Percentiles rank a stretch among this genome's conserved stretches.
Evolutionary conservation across 2,329 filamentous ascomycete species (phyloP).

Genomic region (Xylariaceae sp.): DNA sequence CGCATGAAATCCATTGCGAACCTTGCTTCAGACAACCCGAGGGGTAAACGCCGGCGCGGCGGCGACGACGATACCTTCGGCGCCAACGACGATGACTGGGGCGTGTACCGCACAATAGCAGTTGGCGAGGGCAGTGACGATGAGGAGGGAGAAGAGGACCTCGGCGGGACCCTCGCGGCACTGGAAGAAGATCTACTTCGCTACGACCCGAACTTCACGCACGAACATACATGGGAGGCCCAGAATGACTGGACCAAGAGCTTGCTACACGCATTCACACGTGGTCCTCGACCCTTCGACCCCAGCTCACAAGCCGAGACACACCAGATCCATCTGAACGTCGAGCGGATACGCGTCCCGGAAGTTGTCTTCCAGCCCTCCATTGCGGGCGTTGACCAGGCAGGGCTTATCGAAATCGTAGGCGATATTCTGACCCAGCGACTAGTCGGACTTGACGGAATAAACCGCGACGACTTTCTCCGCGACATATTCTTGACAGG

Average conservation of each 20-base stretch:
- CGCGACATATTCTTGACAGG: slow-evolving; percentile 90
- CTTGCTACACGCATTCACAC: slow-evolving; percentile 81
- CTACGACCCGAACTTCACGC: slow-evolving; percentile 83
- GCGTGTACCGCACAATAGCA: slow-evolving; percentile 88
- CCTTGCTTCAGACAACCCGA: slow-evolving; percentile 81
- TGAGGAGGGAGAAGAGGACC: slow-evolving; percentile 83
- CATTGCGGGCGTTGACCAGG: slow-evolving; percentile 89
- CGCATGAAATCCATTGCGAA: slow-evolving; percentile 98
- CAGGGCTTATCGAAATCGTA: slow-evolving; percentile 86
- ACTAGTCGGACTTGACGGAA: slow-evolving; percentile 48
- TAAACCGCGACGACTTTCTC: slow-evolving; percentile 62
- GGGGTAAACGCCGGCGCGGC: slow-evolving; percentile 77
- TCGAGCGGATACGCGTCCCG: slow-evolving; percentile 89
- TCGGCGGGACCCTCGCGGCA: slow-evolving; percentile 63
- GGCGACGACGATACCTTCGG: slow-evolving; percentile 95
- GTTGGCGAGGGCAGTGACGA: slow-evolving; percentile 73
- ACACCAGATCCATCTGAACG: slow-evolving; percentile 90
- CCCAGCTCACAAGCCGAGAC: slow-evolving; percentile 70
- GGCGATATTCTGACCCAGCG: slow-evolving; percentile 85
- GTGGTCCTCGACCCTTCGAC: slow-evolving; percentile 83
- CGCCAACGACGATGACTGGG: slow-evolving; percentile 96
- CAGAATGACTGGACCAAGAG: slow-evolving; percentile 94
- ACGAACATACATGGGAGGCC: slow-evolving; percentile 86
- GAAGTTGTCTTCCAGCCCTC: slow-evolving; percentile 90
- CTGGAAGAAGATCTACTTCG: slow-evolving; percentile 81